These are phyloP conservation scores for Apophysomyces variabilis DNA, from an alignment of 371 early-diverging fungal genomes.

Conservation along the genomic window DNA sequence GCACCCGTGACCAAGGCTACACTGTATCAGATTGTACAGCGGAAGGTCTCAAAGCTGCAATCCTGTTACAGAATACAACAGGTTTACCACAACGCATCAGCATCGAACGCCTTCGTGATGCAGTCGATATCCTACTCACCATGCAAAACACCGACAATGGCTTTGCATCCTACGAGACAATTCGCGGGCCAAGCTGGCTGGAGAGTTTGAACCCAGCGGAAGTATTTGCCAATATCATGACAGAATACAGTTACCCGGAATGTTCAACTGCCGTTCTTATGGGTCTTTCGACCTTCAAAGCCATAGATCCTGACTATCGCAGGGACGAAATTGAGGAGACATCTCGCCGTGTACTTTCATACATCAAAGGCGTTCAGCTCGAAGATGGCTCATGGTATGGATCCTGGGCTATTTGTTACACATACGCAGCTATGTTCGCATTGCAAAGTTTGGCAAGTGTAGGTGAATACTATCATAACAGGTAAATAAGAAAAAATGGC, in stretches of 20 bases:
- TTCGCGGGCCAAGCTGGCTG: slow-evolving; percentile 79
- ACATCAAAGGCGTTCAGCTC: slow-evolving; percentile 74
- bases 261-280: slow-evolving; percentile 94
- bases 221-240: slow-evolving; percentile 96
- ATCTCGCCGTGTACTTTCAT: slow-evolving; percentile 69
- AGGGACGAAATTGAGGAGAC: slow-evolving; percentile 77
- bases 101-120: slow-evolving; percentile 75
- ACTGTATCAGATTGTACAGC: slow-evolving; percentile 97
- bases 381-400: slow-evolving; percentile 96
- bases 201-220: slow-evolving; percentile 95
- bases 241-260: slow-evolving; percentile 96
- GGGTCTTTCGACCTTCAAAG: slow-evolving; percentile 79
- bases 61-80: slow-evolving; percentile 73
- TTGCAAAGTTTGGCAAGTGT: slow-evolving; percentile 85
- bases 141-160: slow-evolving; percentile 95
- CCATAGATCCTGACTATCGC: slow-evolving; percentile 83
- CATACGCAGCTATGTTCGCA: slow-evolving; percentile 96
- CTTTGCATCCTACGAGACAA: slow-evolving; percentile 89
- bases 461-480: slow-evolving; percentile 82
- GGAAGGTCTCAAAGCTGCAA: slow-evolving; percentile 89
- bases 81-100: slow-evolving; percentile 43
- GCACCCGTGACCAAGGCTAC: slow-evolving; percentile 92
- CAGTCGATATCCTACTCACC: slow-evolving; percentile 87
- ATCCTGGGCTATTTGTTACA: slow-evolving; percentile 96
- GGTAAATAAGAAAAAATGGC: slow-evolving; percentile 38